Evolutionary conservation across 1,284 basidiomycete genomes (phyloP), one percentile per base, ranked within the genome.

Genomic region (Rhodotorula sp.): DNA sequence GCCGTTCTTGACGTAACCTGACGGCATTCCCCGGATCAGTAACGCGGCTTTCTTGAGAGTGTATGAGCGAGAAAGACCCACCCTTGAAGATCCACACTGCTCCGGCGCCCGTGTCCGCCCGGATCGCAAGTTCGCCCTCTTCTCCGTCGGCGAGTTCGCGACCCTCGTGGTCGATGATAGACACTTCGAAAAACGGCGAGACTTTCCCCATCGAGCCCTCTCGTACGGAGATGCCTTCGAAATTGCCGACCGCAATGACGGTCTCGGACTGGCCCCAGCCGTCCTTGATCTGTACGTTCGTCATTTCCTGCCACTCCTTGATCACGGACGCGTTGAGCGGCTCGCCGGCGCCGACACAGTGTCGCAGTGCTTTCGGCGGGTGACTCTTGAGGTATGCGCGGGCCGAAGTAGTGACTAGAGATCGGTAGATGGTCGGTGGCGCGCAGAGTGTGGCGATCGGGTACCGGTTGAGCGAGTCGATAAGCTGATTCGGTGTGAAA

Each of bases 1-100:
- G 65, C 76, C 76, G 18, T 75, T 70, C 65, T 76, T 75, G 62
- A 74, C 31, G 60, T 76, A 76, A 5, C 75, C 74, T 73, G 56
- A 3, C 3, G 10, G 3, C 23, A 29, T 51, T 20, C 39, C 39
- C 39, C 10, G 39, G 39, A 43, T 43, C 10, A 43, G 39, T 43
- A 12, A 43, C 12, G 39, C 39, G 39, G 39, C 39, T 43, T 43
- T 10, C 39, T 1, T 1, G 39, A 43, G 39, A 43, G 39, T 43
- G 39, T 14, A 23, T 29, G 39, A 16, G 16, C n/a, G 51, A 49
- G 14, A 52, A 23, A 46, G 14, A 31, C 70, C 47, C 48, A 71
- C 75, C 75, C 51, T 76, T 76, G 69, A 76, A 74, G 64, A 76
- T 76, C 67, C 68, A 76, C 16, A 49, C 39, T 1, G 31, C 14